Conservation (phyloP, 139 green algal genomes). For the Haematococcus lacustris region DNA sequence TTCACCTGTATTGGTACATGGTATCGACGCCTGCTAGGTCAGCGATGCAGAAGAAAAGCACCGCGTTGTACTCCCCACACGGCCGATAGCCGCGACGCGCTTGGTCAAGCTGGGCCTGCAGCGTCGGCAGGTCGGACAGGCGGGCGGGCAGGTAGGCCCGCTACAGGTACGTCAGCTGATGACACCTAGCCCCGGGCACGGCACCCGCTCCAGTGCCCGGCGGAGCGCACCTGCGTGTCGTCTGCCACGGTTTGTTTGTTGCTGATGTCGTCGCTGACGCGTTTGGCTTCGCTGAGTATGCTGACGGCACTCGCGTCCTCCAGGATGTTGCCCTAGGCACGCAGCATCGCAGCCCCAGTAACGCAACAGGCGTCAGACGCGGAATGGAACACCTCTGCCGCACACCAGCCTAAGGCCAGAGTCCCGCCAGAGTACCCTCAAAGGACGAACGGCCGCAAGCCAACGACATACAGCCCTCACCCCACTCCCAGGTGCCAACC, state of each 20-base stretch:
- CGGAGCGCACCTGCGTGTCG: constrained; percentile 40
- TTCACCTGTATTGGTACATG: constrained; percentile 59
- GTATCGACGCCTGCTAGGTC: constrained; percentile 50
- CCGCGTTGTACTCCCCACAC: constrained; percentile 47
- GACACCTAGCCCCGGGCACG: too few relatives aligned
- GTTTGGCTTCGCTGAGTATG: constrained; percentile 42
- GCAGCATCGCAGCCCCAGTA: too few relatives aligned
- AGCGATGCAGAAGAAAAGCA: constrained; percentile 64
- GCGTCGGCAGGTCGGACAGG: not conserved
- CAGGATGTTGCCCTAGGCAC: constrained; percentile 66
- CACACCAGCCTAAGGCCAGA: too few relatives aligned
- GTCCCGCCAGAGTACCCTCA: too few relatives aligned
- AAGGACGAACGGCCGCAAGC: too few relatives aligned
- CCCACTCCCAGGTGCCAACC: too few relatives aligned
- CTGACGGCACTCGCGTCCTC: constrained; percentile 57
- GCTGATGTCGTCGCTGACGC: constrained; percentile 54
- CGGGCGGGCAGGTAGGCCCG: too few relatives aligned
- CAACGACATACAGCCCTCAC: too few relatives aligned
- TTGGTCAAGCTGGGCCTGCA: constrained; percentile 47
- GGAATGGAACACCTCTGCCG: too few relatives aligned
- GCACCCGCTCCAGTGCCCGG: too few relatives aligned
- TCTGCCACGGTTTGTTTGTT: constrained; percentile 62
- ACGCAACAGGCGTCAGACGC: too few relatives aligned
- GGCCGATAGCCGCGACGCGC: constrained; percentile 48
- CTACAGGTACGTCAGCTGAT: too few relatives aligned